A percentile compares a stretch with the other conserved stretches of the same genome.
These are phyloP conservation scores for Gynostemma pentaphyllum DNA, from an alignment of 306 rosid genomes.

Conservation along the genomic window DNA sequence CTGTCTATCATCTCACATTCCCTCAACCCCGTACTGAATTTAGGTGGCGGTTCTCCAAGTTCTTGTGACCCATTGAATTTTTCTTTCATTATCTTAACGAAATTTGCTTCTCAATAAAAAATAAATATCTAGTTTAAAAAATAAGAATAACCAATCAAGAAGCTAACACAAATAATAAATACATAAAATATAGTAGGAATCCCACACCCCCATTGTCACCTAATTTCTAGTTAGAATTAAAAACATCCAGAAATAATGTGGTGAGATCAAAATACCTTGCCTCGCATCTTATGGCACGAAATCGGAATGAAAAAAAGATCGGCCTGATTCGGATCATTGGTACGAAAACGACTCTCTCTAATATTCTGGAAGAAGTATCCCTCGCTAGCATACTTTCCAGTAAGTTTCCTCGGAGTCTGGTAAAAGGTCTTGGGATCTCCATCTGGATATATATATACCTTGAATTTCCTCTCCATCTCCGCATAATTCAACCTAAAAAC, in stretches of 20 bases:
- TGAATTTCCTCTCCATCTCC: slow-evolving; percentile 70
- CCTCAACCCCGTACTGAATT: too few relatives aligned
- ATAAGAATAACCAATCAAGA: not conserved
- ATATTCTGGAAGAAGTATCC: slow-evolving; percentile 94
- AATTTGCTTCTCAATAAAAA: too few relatives aligned
- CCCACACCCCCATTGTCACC: not conserved
- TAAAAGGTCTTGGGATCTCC: slow-evolving; percentile 87
- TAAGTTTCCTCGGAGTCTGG: slow-evolving; percentile 91
- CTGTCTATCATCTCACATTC: too few relatives aligned
- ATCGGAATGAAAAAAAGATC: slow-evolving; percentile 84
- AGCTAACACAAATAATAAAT: not conserved
- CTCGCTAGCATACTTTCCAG: slow-evolving; percentile 89
- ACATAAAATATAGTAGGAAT: not conserved
- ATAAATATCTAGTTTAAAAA: too few relatives aligned
- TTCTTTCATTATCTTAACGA: too few relatives aligned
- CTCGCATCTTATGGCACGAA: slow-evolving; percentile 96
- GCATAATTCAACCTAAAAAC: slow-evolving; percentile 61
- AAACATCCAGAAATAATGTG: not conserved
- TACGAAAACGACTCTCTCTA: slow-evolving; percentile 65
- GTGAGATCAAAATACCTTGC: slow-evolving; percentile 47
- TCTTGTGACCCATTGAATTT: too few relatives aligned
- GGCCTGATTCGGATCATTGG: slow-evolving; percentile 73
- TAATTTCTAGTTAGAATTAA: not conserved
- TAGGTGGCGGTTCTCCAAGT: too few relatives aligned
- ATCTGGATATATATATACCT: slow-evolving; percentile 82